Evolutionary conservation across 1,139 yeast species (phyloP), one percentile per base, ranked within the genome.

Genomic region (Suhomyces maxii): DNA sequence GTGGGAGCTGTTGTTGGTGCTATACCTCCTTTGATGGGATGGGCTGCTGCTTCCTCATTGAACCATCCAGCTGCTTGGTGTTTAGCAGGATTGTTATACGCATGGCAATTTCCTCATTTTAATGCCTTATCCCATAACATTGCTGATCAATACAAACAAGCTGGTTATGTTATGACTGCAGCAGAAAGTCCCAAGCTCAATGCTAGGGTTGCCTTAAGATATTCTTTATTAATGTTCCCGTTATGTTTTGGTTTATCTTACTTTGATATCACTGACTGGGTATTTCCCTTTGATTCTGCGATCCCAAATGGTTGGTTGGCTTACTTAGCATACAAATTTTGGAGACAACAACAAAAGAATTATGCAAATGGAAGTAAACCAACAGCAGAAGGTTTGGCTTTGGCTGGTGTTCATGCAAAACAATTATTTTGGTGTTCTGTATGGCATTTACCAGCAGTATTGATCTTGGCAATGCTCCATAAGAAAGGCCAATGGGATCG

Each of bases 21-120:
- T 0, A 87, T 93, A 36, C 99, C 99, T 1, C 99, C 99, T 31
- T 76, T 95, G 44, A 93, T 93, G 99, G 99, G 99, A 2, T 93
- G 99, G 99, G 97, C 97, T 1, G 96, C 97, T 0, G 87, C 96
- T 4, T 82, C 89, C 2, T 82, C 95, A 1, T 69, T 93, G 42
- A 57, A 75, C 5, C 89, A 89, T 52, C 97, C 98, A 0, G 97
- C 95, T 7, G 95, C 95, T 3, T 93, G 98, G 98, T 84, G 95
- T 60, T 71, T 91, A 33, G 98, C 98, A 1, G 90, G 86, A 0
- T 70, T 95, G 46, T 72, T 93, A 36, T 93, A 88, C 63, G 96
- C 98, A 5, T 93, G 99, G 99, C 99, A 93, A 68, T 93, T 93
- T 64, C 99, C 99, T 4, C 99, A 93, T 65, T 93, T 93, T 73